Evolutionary conservation across 2,329 filamentous ascomycete species (phyloP).

Genomic region (Beauveria australis): DNA sequence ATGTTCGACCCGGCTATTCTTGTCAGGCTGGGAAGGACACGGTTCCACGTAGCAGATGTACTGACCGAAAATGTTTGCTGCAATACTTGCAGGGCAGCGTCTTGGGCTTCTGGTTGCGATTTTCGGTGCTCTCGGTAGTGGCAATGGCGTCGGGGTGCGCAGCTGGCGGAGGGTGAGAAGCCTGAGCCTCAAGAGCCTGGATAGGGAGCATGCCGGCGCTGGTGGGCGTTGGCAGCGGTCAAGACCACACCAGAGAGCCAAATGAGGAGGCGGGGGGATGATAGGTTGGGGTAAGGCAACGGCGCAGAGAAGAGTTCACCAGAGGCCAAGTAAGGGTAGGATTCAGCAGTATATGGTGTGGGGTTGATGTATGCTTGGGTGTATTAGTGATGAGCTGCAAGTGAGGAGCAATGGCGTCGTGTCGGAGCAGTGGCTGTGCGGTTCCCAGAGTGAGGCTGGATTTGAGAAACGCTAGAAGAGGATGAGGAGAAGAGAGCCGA

Average conservation of each 20-base stretch:
- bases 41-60: neutral
- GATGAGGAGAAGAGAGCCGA: slow-evolving; percentile 2
- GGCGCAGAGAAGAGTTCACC: neutral
- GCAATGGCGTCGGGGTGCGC: slow-evolving; percentile 18
- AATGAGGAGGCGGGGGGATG: neutral
- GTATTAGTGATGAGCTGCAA: slow-evolving; percentile 8
- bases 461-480: slow-evolving; percentile 9
- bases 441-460: neutral
- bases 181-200: slow-evolving; percentile 42
- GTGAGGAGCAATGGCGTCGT: slow-evolving; percentile 2
- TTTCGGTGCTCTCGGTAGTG: slow-evolving; percentile 39
- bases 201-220: slow-evolving; percentile 41
- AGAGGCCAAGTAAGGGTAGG: neutral
- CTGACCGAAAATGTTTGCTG: slow-evolving; percentile 52
- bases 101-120: slow-evolving; percentile 52
- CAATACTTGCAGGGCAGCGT: slow-evolving; percentile 56
- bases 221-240: slow-evolving; percentile 1
- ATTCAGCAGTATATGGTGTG: slow-evolving; percentile 2
- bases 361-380: neutral
- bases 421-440: neutral
- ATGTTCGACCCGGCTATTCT: slow-evolving; percentile 51
- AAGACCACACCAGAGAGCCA: slow-evolving; percentile 1
- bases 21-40: neutral
- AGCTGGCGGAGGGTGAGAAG: slow-evolving; percentile 22
- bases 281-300: slow-evolving; percentile 4